These are phyloP conservation scores for Uronychia binucleata DNA, from an alignment of 73 alveolate species.

Conservation along the genomic window DNA sequence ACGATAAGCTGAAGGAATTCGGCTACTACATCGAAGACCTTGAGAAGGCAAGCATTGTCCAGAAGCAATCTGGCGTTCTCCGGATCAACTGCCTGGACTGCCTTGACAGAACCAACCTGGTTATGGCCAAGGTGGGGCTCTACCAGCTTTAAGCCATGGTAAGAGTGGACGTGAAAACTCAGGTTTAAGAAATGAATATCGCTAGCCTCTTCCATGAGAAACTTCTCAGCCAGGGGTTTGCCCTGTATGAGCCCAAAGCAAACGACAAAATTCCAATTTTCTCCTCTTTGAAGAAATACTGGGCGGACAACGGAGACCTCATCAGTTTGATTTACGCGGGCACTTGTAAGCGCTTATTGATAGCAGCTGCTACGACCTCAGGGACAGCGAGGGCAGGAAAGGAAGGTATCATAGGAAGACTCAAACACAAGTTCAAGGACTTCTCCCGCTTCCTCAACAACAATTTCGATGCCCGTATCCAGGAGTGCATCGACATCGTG, in stretches of 20 bases:
- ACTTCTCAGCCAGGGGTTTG: too few relatives aligned
- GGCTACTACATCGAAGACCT: slow-evolving; percentile 61
- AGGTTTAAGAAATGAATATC: background rate
- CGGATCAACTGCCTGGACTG: slow-evolving; percentile 95
- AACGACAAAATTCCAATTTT: too few relatives aligned
- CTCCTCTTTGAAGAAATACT: slow-evolving; percentile 12
- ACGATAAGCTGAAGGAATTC: slow-evolving; percentile 27
- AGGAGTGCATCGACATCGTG: slow-evolving; percentile 11
- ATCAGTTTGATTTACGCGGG: slow-evolving; percentile 91
- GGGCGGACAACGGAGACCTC: slow-evolving; percentile 92
- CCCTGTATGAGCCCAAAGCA: too few relatives aligned
- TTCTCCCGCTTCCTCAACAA: slow-evolving; percentile 11
- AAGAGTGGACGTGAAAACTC: background rate
- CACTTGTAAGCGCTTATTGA: too few relatives aligned
- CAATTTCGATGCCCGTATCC: slow-evolving; percentile 11
- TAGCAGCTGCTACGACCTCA: slow-evolving; percentile 8
- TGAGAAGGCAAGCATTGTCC: slow-evolving; percentile 27
- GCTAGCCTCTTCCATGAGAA: background rate
- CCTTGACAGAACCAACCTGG: slow-evolving; percentile 91
- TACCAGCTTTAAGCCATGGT: background rate
- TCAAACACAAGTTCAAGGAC: slow-evolving; percentile 11
- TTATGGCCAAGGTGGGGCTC: slow-evolving; percentile 60
- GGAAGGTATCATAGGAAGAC: slow-evolving; percentile 2
- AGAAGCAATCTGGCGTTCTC: slow-evolving; percentile 79
- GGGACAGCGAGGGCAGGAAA: slow-evolving; percentile 11